Conservation (phyloP, 495 filamentous ascomycete species). For the Penicillium malachiteum region DNA sequence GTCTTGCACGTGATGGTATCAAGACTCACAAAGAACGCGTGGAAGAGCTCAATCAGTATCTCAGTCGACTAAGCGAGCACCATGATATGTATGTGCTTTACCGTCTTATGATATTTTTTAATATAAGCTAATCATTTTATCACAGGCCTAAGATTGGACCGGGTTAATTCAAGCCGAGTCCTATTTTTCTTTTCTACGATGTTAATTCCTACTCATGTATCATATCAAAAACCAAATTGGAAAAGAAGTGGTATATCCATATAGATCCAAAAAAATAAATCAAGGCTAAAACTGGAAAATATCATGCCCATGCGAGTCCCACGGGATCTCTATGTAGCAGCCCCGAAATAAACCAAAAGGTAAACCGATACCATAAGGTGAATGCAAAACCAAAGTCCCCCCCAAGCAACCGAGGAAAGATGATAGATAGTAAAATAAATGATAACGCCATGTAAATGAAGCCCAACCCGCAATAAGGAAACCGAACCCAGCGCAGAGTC, state of each 20-base stretch:
- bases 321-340: constrained; percentile 22
- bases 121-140: constrained; percentile 13
- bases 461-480: constrained; percentile 2
- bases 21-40: constrained; percentile 98
- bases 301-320: constrained; percentile 21
- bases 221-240: background rate
- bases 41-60: constrained; percentile 91
- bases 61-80: constrained; percentile 90
- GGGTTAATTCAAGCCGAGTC: constrained; percentile 46
- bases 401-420: background rate
- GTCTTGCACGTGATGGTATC: constrained; percentile 75
- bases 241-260: constrained; percentile 9
- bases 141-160: constrained; percentile 71
- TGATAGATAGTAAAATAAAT: background rate
- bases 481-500: background rate
- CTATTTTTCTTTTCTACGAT: background rate
- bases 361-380: constrained; percentile 5
- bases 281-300: constrained; percentile 1
- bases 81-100: constrained; percentile 76
- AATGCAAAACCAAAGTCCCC: constrained; percentile 12
- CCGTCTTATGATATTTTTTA: constrained; percentile 1
- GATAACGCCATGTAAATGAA: constrained; percentile 19
- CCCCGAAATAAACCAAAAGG: constrained; percentile 9
- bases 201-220: constrained; percentile 2
- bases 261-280: constrained; percentile 2